Base-by-base conservation (phyloP, 768 basidiomycete genomes). In the Mycena amicta region DNA sequence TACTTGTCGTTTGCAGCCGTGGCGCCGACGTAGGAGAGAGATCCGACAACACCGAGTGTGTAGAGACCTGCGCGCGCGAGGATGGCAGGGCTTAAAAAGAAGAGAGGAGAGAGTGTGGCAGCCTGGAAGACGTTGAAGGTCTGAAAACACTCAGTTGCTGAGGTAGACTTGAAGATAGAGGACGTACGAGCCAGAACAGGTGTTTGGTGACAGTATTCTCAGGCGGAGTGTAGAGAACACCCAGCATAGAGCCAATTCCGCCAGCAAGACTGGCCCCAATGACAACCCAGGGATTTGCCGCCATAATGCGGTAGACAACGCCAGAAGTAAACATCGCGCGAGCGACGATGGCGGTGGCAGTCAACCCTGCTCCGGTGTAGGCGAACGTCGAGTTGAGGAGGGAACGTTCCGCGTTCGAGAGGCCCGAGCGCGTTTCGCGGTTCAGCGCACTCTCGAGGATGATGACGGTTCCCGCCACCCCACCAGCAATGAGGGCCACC, bases 91-190 rank as follows among this genome's bases (percentile, higher is more conserved):
- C 80, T 87, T 46, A 94, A 72, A 81, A 95, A 94, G 77, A 93
- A 93, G n/a, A 96, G 71, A 2, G 93, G 93, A 61, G 89, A 90
- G 40, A 96, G 78, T 2, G 90, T 92, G 5, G 91, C 89, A 5
- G 91, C 91, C 75, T 95, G 93, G 70, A 85, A 92, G 3, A 81
- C 87, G 62, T 94, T 92, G 74, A 96, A 95, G 3, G 86, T 87
- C 89, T 92, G 56, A 3, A 5, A 16, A 31, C 56, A 3, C 15
- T 1, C 29, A 23, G 20, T 8, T 37, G 33, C 33, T 18, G 33
- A 39, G 11, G 47, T 20, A 22, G 12, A 39, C 11, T 20, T 31
- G 20, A 55, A 33, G 37, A 39, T 11, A 11, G 6, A 39, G 53
- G 1, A 77, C 85, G 68, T 66, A 86, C 90, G 64, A 91, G 77